Base-by-base conservation (phyloP, 2,329 filamentous ascomycete genomes). In the Scorias spongiosa region DNA sequence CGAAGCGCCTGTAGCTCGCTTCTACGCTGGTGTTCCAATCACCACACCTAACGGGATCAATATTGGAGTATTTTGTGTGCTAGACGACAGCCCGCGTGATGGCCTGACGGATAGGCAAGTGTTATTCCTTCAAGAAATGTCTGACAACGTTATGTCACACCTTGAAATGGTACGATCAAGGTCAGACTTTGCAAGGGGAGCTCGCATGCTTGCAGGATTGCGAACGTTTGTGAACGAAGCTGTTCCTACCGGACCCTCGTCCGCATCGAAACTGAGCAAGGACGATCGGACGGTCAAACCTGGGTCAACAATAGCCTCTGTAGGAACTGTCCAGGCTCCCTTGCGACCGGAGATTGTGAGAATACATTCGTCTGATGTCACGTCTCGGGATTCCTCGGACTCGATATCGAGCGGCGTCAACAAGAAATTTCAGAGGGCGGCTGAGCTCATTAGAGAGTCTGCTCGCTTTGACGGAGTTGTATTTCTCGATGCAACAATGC, bases 31-130 rank as follows among this genome's bases (percentile, higher is more conserved):
- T 2, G 58, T 62, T 10, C 59, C 60, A 3, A 50, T 63, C 18
- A 68, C 70, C 14, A 76, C 74, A 2, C 69, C 69, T 0, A 70
- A 68, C 30, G 69, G 72, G 26, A 70, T 73, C 50, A 68, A 68
- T 41, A 74, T 82, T 44, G 78, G 78, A 11, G 69, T 67, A n/a
- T 74, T 77, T 44, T 70, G 71, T 37, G 69, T 81, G 2, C 62
- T 76, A 2, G 77, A 80, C 49, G 68, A 72, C 26, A 63, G 66
- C n/a, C 70, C 75, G 0, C 70, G 74, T 17, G 50, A 70, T 38
- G 71, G 70, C 0, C 52, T 81, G 18, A 62, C 57, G 6, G 54
- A 63, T 1, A 63, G 64, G 9, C 69, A 78, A 45, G 45, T 71
- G 2, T 64, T 68, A 29, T 78, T 75, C 41, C 62, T 82, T 55